A percentile compares a stretch with the other conserved stretches of the same genome.
Conservation (phyloP, 148 eudicot species). For the Suaeda aralocaspica region DNA sequence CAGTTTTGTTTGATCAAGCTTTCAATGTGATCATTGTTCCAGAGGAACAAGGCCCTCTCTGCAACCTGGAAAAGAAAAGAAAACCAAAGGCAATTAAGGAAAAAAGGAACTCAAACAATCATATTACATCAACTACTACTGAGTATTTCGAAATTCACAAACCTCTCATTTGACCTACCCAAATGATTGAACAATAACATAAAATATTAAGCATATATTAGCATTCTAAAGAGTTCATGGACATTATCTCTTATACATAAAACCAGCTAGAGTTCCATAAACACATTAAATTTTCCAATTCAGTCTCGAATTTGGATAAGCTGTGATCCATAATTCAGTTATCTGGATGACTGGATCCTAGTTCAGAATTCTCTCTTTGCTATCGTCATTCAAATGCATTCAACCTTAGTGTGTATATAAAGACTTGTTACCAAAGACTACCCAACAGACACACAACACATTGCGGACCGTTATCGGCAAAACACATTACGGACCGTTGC, state of each 20-base stretch:
- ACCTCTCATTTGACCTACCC: not conserved
- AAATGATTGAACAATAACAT: not conserved
- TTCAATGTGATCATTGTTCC: constrained; percentile 84
- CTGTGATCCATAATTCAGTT: not conserved
- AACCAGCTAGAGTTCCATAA: not conserved
- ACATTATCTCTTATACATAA: not conserved
- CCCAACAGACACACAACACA: not conserved
- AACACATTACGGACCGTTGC: not conserved
- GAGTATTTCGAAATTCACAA: not conserved
- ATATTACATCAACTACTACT: not conserved
- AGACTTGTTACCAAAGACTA: not conserved
- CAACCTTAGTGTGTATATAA: not conserved
- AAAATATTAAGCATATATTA: not conserved
- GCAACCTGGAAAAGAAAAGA: constrained; percentile 49
- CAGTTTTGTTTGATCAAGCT: constrained; percentile 63
- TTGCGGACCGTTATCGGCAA: not conserved
- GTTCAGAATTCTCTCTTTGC: not conserved
- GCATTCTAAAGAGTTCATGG: not conserved
- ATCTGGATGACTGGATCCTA: not conserved
- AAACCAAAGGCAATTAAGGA: not conserved
- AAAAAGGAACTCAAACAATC: too few relatives aligned
- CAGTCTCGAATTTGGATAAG: not conserved
- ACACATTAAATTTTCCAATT: not conserved
- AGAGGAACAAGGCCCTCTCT: constrained; percentile 65
- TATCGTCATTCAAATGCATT: not conserved